Percentiles rank a stretch among this genome's conserved stretches.
Conservation (phyloP, 257 asterid genomes). For the Rauvolfia tetraphylla region DNA sequence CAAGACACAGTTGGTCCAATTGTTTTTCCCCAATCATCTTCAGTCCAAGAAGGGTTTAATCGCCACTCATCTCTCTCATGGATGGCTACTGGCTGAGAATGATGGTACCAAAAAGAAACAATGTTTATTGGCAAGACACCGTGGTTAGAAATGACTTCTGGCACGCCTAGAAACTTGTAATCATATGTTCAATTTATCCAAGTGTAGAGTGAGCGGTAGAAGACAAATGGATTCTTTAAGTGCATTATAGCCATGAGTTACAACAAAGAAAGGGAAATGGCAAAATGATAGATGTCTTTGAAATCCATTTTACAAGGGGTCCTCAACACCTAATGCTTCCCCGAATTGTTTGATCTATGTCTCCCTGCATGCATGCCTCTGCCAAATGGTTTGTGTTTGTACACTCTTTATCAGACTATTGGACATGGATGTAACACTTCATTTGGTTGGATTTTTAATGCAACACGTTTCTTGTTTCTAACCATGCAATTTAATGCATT, state of each 20-base stretch:
- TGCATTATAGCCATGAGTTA: not conserved
- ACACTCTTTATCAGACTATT: not conserved
- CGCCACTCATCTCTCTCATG: not conserved
- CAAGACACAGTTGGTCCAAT: conserved; percentile 15
- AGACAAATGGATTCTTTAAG: no score
- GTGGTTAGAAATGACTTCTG: no score
- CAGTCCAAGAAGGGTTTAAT: not conserved
- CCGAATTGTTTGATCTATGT: not conserved
- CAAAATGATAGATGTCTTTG: not conserved
- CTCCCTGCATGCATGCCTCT: conserved; percentile 4
- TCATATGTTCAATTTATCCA: no score
- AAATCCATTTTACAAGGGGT: not conserved
- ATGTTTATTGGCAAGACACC: no score
- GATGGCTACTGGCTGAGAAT: not conserved
- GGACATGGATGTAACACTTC: not conserved
- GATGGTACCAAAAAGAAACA: no score
- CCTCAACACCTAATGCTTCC: not conserved
- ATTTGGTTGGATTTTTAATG: no score
- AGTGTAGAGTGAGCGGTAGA: no score
- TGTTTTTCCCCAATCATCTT: conserved; percentile 3
- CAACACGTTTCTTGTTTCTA: not conserved
- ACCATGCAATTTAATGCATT: not conserved
- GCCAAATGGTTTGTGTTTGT: no score
- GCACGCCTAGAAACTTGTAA: no score
- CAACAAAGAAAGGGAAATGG: not conserved